A percentile compares a stretch with the other conserved stretches of the same genome.
These are phyloP conservation scores for Aspergillus pseudotamarii DNA, from an alignment of 2,329 filamentous ascomycete species.

Conservation along the genomic window DNA sequence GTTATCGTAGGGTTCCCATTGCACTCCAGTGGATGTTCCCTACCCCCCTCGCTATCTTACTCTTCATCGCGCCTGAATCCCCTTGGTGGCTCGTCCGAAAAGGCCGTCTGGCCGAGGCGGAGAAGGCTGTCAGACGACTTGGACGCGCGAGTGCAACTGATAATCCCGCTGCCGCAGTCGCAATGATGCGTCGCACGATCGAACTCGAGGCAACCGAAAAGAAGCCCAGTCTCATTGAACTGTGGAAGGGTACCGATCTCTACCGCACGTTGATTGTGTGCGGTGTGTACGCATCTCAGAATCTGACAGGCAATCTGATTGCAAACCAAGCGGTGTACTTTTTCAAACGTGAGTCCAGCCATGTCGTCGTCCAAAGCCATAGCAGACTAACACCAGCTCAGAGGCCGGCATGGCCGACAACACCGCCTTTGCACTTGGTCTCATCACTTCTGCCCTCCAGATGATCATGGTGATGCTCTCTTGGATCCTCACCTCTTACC, in stretches of 20 bases:
- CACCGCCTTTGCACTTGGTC: constrained; percentile 62
- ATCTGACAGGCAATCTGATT: too few species aligned
- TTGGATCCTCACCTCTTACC: too few species aligned
- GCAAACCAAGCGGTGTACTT: too few species aligned
- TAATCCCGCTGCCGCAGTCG: constrained; percentile 51
- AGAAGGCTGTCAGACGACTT: constrained; percentile 53
- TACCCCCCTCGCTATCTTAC: constrained; percentile 24
- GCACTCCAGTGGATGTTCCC: too few species aligned
- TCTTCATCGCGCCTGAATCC: constrained; percentile 53
- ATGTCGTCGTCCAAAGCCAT: too few species aligned
- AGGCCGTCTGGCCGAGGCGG: constrained; percentile 49
- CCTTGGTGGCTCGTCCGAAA: constrained; percentile 60
- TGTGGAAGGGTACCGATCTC: too few species aligned
- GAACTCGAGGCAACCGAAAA: constrained; percentile 54
- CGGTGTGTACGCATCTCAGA: too few species aligned
- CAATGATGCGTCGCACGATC: constrained; percentile 62
- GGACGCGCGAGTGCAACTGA: constrained; percentile 45
- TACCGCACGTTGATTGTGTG: too few species aligned
- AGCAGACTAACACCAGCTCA: constrained; percentile 40
- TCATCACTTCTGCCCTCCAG: constrained; percentile 67
- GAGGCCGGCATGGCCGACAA: constrained; percentile 62
- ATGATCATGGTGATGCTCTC: too few species aligned
- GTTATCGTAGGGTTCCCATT: too few species aligned
- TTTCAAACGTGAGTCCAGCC: too few species aligned
- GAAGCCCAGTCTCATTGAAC: too few species aligned